phyloP scores from a whole-genome alignment of 2,329 filamentous ascomycete species.

The Drechslera avenae region DNA sequence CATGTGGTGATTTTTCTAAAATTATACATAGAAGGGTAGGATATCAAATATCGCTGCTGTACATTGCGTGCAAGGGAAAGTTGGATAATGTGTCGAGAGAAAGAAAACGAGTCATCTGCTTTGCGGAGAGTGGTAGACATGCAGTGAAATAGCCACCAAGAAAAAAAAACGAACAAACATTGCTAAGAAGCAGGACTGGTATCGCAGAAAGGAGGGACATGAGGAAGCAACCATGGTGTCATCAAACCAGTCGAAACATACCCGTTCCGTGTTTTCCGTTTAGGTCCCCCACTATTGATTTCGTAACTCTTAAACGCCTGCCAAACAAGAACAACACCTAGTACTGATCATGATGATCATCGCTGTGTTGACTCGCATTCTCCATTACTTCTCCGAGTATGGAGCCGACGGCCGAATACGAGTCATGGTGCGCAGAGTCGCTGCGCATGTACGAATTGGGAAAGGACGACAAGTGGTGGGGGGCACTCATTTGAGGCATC shows the following conservation, averaged over 20 bases:
- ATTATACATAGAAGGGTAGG: not conserved
- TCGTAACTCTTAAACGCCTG: slow-evolving; percentile 14
- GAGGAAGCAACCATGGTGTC: slow-evolving; percentile 10
- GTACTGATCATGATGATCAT: slow-evolving; percentile 35
- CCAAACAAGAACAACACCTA: slow-evolving; percentile 16
- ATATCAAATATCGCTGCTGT: slow-evolving; percentile 28
- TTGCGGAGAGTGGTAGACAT: slow-evolving; percentile 5
- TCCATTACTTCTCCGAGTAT: slow-evolving; percentile 47
- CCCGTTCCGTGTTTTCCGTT: not conserved
- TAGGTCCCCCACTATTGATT: no score
- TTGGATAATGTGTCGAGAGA: slow-evolving; percentile 1
- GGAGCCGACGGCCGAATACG: slow-evolving; percentile 43
- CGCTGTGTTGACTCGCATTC: slow-evolving; percentile 39
- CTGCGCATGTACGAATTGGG: slow-evolving; percentile 47
- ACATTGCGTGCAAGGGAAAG: not conserved
- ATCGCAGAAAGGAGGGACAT: slow-evolving; percentile 5
- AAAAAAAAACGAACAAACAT: no score
- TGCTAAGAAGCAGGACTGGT: slow-evolving; percentile 20
- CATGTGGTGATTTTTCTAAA: not conserved
- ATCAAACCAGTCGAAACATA: slow-evolving; percentile 16
- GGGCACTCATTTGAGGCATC: slow-evolving; percentile 48
- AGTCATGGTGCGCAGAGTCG: slow-evolving; percentile 41
- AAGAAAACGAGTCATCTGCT: slow-evolving; percentile 9
- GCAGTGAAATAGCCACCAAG: slow-evolving; percentile 32
- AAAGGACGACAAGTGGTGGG: slow-evolving; percentile 48